A percentile compares a stretch with the other conserved stretches of the same genome.
Conservation (phyloP, 2,329 filamentous ascomycete species). For the Aspergillus ochraceus region DNA sequence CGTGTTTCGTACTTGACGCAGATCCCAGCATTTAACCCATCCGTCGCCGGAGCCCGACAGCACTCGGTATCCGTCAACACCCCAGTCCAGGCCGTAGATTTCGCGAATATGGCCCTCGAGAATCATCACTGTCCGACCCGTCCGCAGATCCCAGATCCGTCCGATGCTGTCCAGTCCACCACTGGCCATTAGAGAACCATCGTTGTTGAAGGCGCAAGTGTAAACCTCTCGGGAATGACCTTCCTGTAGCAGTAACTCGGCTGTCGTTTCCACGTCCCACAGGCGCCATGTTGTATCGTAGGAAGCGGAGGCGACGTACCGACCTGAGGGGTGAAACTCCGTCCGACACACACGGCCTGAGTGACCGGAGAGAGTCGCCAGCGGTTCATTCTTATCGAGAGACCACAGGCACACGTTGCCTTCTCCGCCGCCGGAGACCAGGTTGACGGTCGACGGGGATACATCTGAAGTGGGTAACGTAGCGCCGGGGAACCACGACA, state of each 20-base stretch:
- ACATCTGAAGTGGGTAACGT: slow-evolving; percentile 71
- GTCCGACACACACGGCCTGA: slow-evolving; percentile 84
- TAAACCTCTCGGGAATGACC: slow-evolving; percentile 95
- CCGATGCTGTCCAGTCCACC: slow-evolving; percentile 95
- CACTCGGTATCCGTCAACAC: slow-evolving; percentile 84
- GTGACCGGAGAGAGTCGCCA: slow-evolving; percentile 81
- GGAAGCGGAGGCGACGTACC: slow-evolving; percentile 86
- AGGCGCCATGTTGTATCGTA: slow-evolving; percentile 96
- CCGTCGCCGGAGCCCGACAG: slow-evolving; percentile 91
- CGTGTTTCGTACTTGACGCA: slow-evolving; percentile 80
- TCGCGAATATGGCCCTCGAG: slow-evolving; percentile 90
- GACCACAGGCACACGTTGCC: slow-evolving; percentile 89
- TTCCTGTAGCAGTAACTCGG: slow-evolving; percentile 84
- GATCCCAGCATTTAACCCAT: slow-evolving; percentile 97
- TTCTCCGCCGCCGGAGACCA: slow-evolving; percentile 88
- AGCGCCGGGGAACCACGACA: slow-evolving; percentile 85
- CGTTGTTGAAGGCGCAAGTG: slow-evolving; percentile 81
- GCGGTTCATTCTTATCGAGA: slow-evolving; percentile 77
- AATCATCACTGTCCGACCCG: slow-evolving; percentile 92
- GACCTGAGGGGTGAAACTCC: slow-evolving; percentile 90
- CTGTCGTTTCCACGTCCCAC: slow-evolving; percentile 87
- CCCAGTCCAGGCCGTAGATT: slow-evolving; percentile 92
- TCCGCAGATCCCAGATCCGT: slow-evolving; percentile 90
- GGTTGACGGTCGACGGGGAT: slow-evolving; percentile 72
- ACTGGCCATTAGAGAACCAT: slow-evolving; percentile 86